phyloP scores from a whole-genome alignment of 1,284 basidiomycete genomes.

The Marasmius fiardii region DNA sequence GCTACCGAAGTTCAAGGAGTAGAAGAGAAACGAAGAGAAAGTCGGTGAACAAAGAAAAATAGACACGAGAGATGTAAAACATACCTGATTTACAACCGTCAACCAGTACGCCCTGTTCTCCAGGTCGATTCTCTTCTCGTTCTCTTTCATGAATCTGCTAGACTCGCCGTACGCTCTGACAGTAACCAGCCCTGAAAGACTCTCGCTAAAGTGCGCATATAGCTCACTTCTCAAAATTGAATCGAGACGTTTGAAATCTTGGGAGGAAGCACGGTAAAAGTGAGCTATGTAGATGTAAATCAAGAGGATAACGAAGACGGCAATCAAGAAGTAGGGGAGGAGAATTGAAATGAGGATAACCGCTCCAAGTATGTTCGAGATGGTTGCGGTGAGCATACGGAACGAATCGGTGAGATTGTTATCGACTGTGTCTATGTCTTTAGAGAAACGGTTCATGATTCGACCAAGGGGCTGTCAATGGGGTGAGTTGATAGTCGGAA shows the following conservation, averaged over 20 bases:
- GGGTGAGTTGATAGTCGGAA: neutral
- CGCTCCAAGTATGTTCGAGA: constrained; percentile 66
- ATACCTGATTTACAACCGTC: constrained; percentile 73
- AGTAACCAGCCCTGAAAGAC: constrained; percentile 80
- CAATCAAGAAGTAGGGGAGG: constrained; percentile 83
- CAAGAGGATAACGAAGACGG: constrained; percentile 56
- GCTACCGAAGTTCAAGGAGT: constrained; percentile 41
- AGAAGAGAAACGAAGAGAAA: constrained; percentile 13
- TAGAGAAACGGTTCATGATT: constrained; percentile 83
- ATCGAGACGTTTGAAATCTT: constrained; percentile 64
- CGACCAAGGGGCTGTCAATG: constrained; percentile 71
- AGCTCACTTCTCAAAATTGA: constrained; percentile 60
- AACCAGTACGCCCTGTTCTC: constrained; percentile 71
- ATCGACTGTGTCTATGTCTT: constrained; percentile 87
- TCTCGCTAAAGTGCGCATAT: constrained; percentile 90
- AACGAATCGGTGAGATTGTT: constrained; percentile 74
- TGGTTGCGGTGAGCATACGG: constrained; percentile 70
- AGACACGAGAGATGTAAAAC: constrained; percentile 11
- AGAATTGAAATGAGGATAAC: constrained; percentile 78
- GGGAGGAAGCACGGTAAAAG: constrained; percentile 86
- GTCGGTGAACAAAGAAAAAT: too few relatives aligned
- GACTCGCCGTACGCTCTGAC: constrained; percentile 83
- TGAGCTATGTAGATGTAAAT: constrained; percentile 64
- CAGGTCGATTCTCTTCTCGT: constrained; percentile 75
- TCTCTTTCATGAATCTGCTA: constrained; percentile 71